Evolutionary conservation across 768 basidiomycete genomes (phyloP).

Genomic region (Calocybe gangraenosa): DNA sequence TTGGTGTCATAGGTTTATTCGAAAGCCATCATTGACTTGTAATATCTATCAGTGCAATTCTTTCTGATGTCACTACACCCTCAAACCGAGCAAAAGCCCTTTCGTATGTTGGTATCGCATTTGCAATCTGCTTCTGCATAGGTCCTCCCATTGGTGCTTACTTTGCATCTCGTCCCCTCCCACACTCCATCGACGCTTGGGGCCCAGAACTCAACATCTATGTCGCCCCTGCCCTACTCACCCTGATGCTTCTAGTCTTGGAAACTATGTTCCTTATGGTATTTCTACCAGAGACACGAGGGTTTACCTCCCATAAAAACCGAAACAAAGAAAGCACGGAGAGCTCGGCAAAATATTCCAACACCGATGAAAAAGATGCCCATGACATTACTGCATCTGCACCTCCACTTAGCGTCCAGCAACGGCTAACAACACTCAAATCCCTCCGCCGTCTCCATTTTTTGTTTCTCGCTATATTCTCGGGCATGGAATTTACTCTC

Average conservation of each 20-base stretch:
- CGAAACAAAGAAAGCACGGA: slow-evolving; percentile 9
- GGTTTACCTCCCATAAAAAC: slow-evolving; percentile 28
- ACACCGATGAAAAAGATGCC: slow-evolving; percentile 9
- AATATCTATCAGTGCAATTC: slow-evolving; percentile 70
- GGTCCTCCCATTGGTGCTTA: slow-evolving; percentile 95
- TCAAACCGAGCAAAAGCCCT: slow-evolving; percentile 80
- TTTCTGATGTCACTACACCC: slow-evolving; percentile 85
- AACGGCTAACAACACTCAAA: slow-evolving; percentile 55
- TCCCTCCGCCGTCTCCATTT: slow-evolving; percentile 71
- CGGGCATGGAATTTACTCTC: slow-evolving; percentile 94
- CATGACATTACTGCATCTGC: slow-evolving; percentile 21
- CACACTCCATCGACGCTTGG: slow-evolving; percentile 48
- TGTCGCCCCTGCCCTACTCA: slow-evolving; percentile 83
- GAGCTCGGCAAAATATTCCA: slow-evolving; percentile 4
- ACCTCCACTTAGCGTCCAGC: slow-evolving; percentile 31
- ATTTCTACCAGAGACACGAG: slow-evolving; percentile 84
- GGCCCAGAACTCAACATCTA: slow-evolving; percentile 81
- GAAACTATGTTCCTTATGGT: slow-evolving; percentile 79
- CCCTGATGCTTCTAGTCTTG: slow-evolving; percentile 66
- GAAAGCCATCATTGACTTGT: neutral
- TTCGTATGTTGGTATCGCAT: slow-evolving; percentile 93
- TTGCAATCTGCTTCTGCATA: slow-evolving; percentile 90
- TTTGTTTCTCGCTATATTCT: slow-evolving; percentile 85
- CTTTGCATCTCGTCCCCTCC: slow-evolving; percentile 84
- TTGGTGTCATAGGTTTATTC: slow-evolving; percentile 33